Evolutionary conservation across 345 rosid genomes (phyloP), one percentile per base, ranked within the genome.

Genomic region (Sonneratia alba): DNA sequence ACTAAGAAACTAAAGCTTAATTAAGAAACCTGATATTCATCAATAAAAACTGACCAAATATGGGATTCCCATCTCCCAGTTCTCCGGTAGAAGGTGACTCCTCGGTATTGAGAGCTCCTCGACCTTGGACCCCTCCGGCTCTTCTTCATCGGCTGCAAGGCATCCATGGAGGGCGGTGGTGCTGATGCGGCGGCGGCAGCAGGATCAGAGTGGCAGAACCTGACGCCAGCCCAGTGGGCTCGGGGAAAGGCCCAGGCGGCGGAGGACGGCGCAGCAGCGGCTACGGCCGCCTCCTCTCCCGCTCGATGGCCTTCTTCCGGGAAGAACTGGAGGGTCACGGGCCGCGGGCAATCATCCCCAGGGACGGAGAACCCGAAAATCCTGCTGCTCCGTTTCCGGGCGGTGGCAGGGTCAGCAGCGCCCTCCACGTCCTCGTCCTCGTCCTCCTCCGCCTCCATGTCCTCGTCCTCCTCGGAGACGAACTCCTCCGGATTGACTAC

Each of bases 1-100:
- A 61, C 12, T 22, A 7, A n/a, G 32, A 13, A 62, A 34, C 19
- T 13, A 62, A 27, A 10, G 32, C 2, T 43, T 27, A 10, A 61
- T 27, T 12, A 8, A 48, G 36, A 49, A 59, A 47, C 22, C 42
- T 59, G 15, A 0, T 4, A 3, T 13, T 3, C 11, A 48, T 14
- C 0, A 2, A 12, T 8, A 7, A 22, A n/a, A 16, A 51, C 81
- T 14, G 64, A 92, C 99, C 99, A 95, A 69, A 95, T 95, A 83
- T 95, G 99, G 68, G 99, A 95, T 78, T 95, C 99, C 99, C 99
- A 95, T 72, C 99, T 84, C 66, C 99, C 99, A 32, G 99, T 95
- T 74, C 99, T 85, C 81, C 99, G 85, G 79, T 95, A 95, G 74
- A 88, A 95, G 55, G 99, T 95, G 66, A 95, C 99, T 9, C 99